These are phyloP conservation scores for Fraxinus quadrangulata DNA, from an alignment of 257 asterid species.

Conservation along the genomic window DNA sequence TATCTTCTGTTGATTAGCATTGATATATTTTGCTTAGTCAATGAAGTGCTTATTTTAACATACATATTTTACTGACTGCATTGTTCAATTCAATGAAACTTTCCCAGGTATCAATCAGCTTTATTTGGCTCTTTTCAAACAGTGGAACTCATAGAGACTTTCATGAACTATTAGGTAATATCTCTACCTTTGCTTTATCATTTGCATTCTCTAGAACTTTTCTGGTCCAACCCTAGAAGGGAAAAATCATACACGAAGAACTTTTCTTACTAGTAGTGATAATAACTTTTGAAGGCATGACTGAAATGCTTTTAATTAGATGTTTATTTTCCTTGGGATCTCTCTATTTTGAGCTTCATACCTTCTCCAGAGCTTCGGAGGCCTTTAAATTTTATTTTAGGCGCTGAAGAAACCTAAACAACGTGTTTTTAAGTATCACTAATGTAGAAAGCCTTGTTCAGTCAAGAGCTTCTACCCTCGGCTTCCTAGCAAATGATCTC, in stretches of 20 bases:
- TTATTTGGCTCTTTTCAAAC: constrained; percentile 94
- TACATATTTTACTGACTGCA: constrained; percentile 6
- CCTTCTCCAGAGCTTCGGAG: background rate
- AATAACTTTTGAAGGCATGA: constrained; percentile 9
- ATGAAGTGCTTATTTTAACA: background rate
- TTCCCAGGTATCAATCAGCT: constrained; percentile 87
- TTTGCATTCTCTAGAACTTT: constrained; percentile 3
- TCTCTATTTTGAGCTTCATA: background rate
- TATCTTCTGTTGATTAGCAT: background rate
- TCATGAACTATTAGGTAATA: constrained; percentile 93
- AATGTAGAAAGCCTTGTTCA: background rate
- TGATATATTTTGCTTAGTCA: background rate
- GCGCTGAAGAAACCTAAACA: background rate
- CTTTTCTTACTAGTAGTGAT: background rate
- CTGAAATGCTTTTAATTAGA: background rate
- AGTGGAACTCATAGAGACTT: constrained; percentile 88
- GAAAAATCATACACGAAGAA: background rate
- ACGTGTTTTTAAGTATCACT: background rate
- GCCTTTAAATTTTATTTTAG: background rate
- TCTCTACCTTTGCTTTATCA: background rate
- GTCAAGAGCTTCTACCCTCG: background rate
- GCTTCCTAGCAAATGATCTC: background rate
- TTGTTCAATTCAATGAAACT: background rate
- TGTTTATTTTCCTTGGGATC: background rate
- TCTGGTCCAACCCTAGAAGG: background rate